Conservation (phyloP, 306 rosid species). For the Delonix regia region DNA sequence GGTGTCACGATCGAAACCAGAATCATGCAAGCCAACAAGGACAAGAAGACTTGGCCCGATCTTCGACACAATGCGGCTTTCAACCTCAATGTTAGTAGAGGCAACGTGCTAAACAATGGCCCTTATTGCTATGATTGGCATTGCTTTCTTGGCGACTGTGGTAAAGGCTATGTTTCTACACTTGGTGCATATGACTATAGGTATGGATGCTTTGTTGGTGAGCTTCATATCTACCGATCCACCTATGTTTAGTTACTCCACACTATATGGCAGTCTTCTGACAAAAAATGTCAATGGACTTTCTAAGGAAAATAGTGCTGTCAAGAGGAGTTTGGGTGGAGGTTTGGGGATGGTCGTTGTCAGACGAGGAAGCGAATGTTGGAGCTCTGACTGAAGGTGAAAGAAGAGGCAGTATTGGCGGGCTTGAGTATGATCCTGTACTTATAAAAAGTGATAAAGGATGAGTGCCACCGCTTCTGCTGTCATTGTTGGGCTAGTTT, state of each 20-base stretch:
- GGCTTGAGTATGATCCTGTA: slow-evolving; percentile 63
- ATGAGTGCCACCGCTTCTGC: slow-evolving; percentile 28
- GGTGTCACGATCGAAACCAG: slow-evolving; percentile 81
- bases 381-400: slow-evolving; percentile 34
- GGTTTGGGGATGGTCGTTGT: slow-evolving; percentile 38
- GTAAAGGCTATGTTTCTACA: neutral
- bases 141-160: slow-evolving; percentile 7
- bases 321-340: slow-evolving; percentile 22
- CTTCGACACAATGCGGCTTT: slow-evolving; percentile 71
- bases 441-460: slow-evolving; percentile 81
- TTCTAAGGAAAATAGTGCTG: slow-evolving; percentile 50
- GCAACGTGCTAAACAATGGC: slow-evolving; percentile 91
- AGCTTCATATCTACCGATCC: slow-evolving; percentile 98
- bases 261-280: slow-evolving; percentile 96
- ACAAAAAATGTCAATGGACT: slow-evolving; percentile 83
- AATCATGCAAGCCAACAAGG: slow-evolving; percentile 81
- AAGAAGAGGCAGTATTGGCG: slow-evolving; percentile 41
- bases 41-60: slow-evolving; percentile 93
- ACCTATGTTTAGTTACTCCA: slow-evolving; percentile 97
- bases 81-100: slow-evolving; percentile 92
- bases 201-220: slow-evolving; percentile 49
- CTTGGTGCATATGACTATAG: neutral
- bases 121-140: slow-evolving; percentile 67
- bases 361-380: slow-evolving; percentile 48
- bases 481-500: slow-evolving; percentile 53